These are phyloP conservation scores for Curvularia spicifera DNA, from an alignment of 2,329 filamentous ascomycete species.

Conservation along the genomic window DNA sequence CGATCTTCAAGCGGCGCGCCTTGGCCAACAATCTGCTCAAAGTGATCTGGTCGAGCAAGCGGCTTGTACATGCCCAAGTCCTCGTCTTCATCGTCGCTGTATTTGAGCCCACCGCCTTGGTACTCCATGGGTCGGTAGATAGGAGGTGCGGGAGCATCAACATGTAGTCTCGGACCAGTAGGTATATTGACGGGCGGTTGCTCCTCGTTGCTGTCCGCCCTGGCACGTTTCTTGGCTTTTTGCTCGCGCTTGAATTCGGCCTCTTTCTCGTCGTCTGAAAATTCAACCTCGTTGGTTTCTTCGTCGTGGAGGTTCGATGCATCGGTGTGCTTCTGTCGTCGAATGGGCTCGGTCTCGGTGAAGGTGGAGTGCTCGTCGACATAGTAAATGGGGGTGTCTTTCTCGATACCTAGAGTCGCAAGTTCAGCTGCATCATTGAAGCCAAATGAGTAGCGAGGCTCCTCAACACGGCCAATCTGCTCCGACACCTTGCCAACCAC, in stretches of 20 bases:
- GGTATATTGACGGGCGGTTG: slow-evolving; percentile 29
- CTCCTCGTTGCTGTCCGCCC: slow-evolving; percentile 38
- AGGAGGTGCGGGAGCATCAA: slow-evolving; percentile 25
- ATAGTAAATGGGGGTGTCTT: slow-evolving; percentile 78
- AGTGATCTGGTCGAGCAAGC: slow-evolving; percentile 55
- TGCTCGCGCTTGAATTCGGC: slow-evolving; percentile 69
- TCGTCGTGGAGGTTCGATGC: slow-evolving; percentile 96
- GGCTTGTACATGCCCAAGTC: slow-evolving; percentile 56
- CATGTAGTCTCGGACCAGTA: slow-evolving; percentile 28
- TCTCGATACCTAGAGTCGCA: slow-evolving; percentile 67
- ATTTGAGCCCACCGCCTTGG: slow-evolving; percentile 49
- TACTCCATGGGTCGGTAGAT: slow-evolving; percentile 36
- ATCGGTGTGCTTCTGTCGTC: slow-evolving; percentile 83
- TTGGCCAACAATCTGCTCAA: slow-evolving; percentile 54
- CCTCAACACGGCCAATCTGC: slow-evolving; percentile 82
- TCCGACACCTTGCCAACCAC: slow-evolving; percentile 85
- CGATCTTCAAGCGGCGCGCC: slow-evolving; percentile 47
- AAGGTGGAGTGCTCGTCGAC: slow-evolving; percentile 78
- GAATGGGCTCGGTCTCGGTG: slow-evolving; percentile 85
- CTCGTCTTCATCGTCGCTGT: slow-evolving; percentile 54
- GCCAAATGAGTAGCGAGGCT: slow-evolving; percentile 83
- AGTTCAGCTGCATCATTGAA: slow-evolving; percentile 75
- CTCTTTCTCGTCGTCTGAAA: slow-evolving; percentile 96
- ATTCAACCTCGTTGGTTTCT: slow-evolving; percentile 90
- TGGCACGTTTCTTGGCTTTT: slow-evolving; percentile 65